These are phyloP conservation scores for Otatea glauca DNA, from an alignment of 176 grass and related monocot genomes.

Conservation along the genomic window DNA sequence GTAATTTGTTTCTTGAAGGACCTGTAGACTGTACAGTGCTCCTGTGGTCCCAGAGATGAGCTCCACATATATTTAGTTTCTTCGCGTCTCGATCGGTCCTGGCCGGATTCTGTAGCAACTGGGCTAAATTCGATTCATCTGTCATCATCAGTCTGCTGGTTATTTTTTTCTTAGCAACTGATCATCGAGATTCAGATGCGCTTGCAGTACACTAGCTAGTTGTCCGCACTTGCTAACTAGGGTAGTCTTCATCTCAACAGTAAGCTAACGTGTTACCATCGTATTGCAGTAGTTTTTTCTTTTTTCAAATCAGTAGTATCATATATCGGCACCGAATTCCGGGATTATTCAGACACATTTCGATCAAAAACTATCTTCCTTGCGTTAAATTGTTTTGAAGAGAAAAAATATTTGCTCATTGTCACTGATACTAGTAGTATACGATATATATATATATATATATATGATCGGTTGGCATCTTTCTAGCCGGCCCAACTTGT, in stretches of 20 bases:
- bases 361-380: not conserved
- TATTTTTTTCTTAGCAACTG: conserved; percentile 9
- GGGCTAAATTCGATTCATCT: not conserved
- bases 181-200: not conserved
- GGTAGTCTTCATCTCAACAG: too few species aligned
- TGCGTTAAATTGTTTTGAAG: not conserved
- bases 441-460: too few species aligned
- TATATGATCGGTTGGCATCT: not conserved
- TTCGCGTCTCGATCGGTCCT: not conserved
- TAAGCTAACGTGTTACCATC: not conserved
- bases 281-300: not conserved
- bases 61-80: not conserved
- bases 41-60: not conserved
- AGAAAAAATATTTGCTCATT: too few species aligned
- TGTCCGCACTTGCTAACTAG: not conserved
- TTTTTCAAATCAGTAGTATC: not conserved
- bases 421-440: too few species aligned
- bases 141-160: not conserved
- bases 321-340: not conserved
- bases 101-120: not conserved
- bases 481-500: not conserved
- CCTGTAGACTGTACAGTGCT: not conserved
- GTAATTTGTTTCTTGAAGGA: not conserved
- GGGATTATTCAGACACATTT: not conserved
- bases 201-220: not conserved